phyloP scores from a whole-genome alignment of 306 rosid species.

The Pyrus communis region DNA sequence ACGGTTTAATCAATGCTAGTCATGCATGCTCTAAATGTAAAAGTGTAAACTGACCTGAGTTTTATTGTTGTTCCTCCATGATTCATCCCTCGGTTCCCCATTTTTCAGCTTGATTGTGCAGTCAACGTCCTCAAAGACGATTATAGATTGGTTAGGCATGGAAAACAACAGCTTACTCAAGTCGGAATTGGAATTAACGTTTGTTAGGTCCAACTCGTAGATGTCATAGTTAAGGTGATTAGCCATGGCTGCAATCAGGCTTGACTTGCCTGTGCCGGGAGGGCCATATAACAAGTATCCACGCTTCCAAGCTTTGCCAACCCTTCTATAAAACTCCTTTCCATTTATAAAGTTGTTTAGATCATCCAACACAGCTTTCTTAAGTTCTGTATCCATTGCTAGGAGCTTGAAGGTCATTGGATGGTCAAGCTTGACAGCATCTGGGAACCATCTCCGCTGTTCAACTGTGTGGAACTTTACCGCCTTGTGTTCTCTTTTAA shows the following conservation, averaged over 20 bases:
- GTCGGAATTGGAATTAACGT: slow-evolving; percentile 1
- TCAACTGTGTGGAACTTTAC: slow-evolving; percentile 17
- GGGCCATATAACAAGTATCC: slow-evolving; percentile 52
- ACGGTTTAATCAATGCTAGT: slow-evolving; percentile 9
- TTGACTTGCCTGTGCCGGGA: slow-evolving; percentile 53
- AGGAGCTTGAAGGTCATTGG: slow-evolving; percentile 22
- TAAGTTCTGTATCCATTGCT: slow-evolving; percentile 33
- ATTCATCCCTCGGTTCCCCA: neutral
- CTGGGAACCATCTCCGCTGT: neutral
- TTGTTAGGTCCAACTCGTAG: slow-evolving; percentile 47
- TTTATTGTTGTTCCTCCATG: neutral
- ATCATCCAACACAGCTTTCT: slow-evolving; percentile 29
- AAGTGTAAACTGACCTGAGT: neutral
- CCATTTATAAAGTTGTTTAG: slow-evolving; percentile 33
- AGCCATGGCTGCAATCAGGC: slow-evolving; percentile 53
- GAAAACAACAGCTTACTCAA: slow-evolving; percentile 21
- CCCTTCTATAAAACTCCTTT: slow-evolving; percentile 29
- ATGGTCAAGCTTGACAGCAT: neutral
- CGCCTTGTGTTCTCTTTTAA: slow-evolving; percentile 15
- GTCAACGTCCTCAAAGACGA: slow-evolving; percentile 52
- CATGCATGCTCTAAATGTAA: neutral
- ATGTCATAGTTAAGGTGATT: slow-evolving; percentile 40
- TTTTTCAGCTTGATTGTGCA: slow-evolving; percentile 13
- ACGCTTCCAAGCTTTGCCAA: slow-evolving; percentile 52
- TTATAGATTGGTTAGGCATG: slow-evolving; percentile 37